Percentiles rank a stretch among this genome's conserved stretches.
Conservation (phyloP, 1,284 basidiomycete species). For the Chalciporus sp. region DNA sequence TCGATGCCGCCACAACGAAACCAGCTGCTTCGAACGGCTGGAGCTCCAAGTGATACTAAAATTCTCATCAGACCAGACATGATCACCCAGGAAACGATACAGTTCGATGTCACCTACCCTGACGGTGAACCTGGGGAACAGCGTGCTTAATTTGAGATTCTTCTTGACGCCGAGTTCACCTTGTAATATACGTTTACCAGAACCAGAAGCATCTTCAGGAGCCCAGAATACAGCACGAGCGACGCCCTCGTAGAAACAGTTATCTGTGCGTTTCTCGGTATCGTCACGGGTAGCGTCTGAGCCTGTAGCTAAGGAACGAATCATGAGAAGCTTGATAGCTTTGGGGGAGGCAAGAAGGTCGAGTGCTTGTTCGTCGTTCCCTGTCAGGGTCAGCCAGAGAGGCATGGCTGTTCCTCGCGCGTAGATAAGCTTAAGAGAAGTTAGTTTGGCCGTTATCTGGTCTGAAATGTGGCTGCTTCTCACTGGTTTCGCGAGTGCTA, state of each 20-base stretch:
- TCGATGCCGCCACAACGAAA: conserved; percentile 37
- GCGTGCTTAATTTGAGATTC: conserved; percentile 51
- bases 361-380: conserved; percentile 49
- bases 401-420: conserved; percentile 53
- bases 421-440: conserved; percentile 44
- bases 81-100: neutral
- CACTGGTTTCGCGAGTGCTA: conserved; percentile 59
- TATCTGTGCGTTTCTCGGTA: conserved; percentile 41
- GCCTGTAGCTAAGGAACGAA: conserved; percentile 47
- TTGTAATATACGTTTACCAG: conserved; percentile 40
- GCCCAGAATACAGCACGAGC: conserved; percentile 54
- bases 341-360: conserved; percentile 48
- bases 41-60: conserved; percentile 51
- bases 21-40: conserved; percentile 48
- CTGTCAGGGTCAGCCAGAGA: conserved; percentile 45
- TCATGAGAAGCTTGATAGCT: conserved; percentile 37
- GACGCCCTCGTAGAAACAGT: conserved; percentile 45
- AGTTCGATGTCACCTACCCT: conserved; percentile 34
- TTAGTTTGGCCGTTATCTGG: neutral
- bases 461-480: conserved; percentile 10
- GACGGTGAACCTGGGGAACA: conserved; percentile 54
- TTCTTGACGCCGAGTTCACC: conserved; percentile 56
- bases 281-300: conserved; percentile 46
- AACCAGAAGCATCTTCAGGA: conserved; percentile 32
- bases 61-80: neutral